Percentiles rank a stretch among this genome's conserved stretches.
These are phyloP conservation scores for Strobilomyces dryophilus DNA, from an alignment of 768 basidiomycete species.

Conservation along the genomic window DNA sequence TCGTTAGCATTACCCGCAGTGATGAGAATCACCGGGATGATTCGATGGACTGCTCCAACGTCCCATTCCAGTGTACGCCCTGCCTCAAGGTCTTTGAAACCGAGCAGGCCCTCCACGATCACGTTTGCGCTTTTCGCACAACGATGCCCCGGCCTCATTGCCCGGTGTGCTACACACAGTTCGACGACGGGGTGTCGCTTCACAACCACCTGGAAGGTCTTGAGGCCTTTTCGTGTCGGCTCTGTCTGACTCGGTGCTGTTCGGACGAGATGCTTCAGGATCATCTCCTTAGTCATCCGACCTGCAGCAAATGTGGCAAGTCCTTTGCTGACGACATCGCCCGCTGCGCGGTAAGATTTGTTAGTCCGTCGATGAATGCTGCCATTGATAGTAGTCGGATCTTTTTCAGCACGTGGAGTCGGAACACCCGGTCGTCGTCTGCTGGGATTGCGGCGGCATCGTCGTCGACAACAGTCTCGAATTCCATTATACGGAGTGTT, in stretches of 20 bases:
- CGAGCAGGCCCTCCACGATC: constrained; percentile 4
- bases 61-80: constrained; percentile 9
- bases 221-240: constrained; percentile 14
- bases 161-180: constrained; percentile 19
- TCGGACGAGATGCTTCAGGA: constrained; percentile 25
- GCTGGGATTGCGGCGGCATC: constrained; percentile 28
- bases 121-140: constrained; percentile 13
- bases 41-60: not conserved
- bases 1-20: not conserved
- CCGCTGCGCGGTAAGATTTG: constrained; percentile 17
- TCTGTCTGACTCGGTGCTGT: constrained; percentile 20
- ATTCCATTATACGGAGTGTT: constrained; percentile 21
- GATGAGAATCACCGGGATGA: not conserved
- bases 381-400: not conserved
- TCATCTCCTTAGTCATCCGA: constrained; percentile 22
- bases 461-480: constrained; percentile 21
- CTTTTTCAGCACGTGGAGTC: constrained; percentile 19
- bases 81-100: constrained; percentile 17
- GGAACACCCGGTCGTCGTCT: constrained; percentile 24
- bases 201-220: constrained; percentile 16
- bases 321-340: constrained; percentile 17
- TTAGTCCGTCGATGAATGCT: not conserved
- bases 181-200: constrained; percentile 16
- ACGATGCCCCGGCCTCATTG: constrained; percentile 17
- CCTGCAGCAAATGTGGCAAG: constrained; percentile 20